Evolutionary conservation across 805 yeast genomes (phyloP), one percentile per base, ranked within the genome.

Genomic region (Candida silvatica): DNA sequence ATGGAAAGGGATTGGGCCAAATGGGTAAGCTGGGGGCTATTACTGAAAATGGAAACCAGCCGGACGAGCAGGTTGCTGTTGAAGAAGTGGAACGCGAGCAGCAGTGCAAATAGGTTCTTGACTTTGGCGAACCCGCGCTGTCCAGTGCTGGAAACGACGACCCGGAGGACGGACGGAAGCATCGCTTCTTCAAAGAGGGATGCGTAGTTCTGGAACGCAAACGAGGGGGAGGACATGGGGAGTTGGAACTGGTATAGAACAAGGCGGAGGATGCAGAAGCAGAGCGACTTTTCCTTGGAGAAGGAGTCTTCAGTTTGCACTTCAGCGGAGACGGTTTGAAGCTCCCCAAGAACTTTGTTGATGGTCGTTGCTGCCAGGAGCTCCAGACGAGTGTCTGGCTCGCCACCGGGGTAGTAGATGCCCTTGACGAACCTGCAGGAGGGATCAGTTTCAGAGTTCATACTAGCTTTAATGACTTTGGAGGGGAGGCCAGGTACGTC

Each of bases 201-300:
- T 5, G 52, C 56, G 41, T 49, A 55, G 27, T 45, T 51, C 34
- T 37, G 48, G 29, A 56, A 52, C 1, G 48, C 56, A 36, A 48
- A 53, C 34, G 45, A 44, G 6, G 36, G 36, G 34, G 48, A 49
- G 5, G 37, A 27, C 14, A 27, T 34, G 5, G 54, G 51, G 17
- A 54, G 34, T 29, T 51, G 52, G 27, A 52, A 56, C 32, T 53
- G 54, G 34, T 47, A 46, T 22, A 49, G 48, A 34, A 47, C 44
- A 3, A 50, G 37, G 9, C 46, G 45, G 18, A 47, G 27, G 16
- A 47, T 17, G 1, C 51, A 38, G 11, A 42, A 44, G 40, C 17
- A 51, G 20, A 5, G 27, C 37, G 43, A 2, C 42, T 37, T 30
- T 39, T 41, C 20, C 41, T 40, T 26, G 39, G 37, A 5, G 39